Conservation (phyloP, 2,329 filamentous ascomycete genomes). For the Lachnellula subtilissima region DNA sequence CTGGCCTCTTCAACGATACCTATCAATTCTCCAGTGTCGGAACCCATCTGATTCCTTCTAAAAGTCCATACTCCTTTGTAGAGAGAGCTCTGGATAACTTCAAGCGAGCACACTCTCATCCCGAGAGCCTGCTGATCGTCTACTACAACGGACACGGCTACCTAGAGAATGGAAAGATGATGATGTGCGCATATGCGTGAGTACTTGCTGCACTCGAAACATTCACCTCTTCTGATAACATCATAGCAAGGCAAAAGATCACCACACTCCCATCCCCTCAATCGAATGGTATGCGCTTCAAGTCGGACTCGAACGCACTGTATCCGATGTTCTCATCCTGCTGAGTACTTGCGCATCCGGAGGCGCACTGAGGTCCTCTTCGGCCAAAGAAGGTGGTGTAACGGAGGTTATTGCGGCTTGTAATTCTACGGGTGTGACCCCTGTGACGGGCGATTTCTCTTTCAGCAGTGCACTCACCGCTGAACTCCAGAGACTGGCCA, state of each 20-base stretch:
- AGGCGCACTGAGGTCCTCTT: neutral
- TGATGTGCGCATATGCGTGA: neutral
- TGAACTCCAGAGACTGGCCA: neutral
- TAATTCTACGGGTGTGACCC: neutral
- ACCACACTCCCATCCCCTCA: neutral
- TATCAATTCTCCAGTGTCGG: neutral
- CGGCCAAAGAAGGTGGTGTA: neutral
- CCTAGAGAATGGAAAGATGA: neutral
- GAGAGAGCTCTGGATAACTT: neutral
- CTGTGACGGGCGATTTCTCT: neutral
- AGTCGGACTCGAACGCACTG: neutral
- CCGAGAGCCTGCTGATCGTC: neutral
- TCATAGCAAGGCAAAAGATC: neutral
- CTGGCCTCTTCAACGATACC: neutral
- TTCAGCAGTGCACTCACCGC: neutral
- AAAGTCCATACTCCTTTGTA: neutral
- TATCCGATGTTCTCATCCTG: neutral
- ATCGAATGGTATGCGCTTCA: neutral
- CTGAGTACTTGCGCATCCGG: neutral
- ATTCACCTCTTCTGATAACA: neutral
- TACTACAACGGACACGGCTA: neutral
- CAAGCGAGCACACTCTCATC: neutral
- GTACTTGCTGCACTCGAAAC: neutral
- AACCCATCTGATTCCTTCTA: neutral
- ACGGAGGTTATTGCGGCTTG: neutral